phyloP scores from a whole-genome alignment of 2,329 filamentous ascomycete genomes.

The Alternaria arbusti region DNA sequence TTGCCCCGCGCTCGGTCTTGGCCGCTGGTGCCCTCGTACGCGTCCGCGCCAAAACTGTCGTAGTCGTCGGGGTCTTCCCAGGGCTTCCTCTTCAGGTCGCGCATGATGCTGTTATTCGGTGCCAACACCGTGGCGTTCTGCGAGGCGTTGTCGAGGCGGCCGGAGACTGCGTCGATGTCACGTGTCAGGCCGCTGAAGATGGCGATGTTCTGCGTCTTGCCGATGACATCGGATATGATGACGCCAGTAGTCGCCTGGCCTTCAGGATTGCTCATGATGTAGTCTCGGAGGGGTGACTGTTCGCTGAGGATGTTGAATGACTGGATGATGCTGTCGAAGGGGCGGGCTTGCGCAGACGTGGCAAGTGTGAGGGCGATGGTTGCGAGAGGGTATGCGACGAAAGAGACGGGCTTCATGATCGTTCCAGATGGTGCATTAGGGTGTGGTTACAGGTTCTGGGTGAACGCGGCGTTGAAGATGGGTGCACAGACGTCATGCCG shows the following conservation, averaged over 20 bases:
- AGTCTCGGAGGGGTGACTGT: conserved; percentile 37
- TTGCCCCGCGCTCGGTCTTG: conserved; percentile 79
- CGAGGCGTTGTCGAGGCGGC: conserved; percentile 69
- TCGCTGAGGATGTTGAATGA: conserved; percentile 35
- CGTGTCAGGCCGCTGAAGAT: conserved; percentile 84
- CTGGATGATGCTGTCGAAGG: conserved; percentile 38
- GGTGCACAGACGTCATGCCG: conserved; percentile 43
- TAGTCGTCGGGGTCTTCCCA: conserved; percentile 84
- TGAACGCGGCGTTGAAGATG: conserved; percentile 19
- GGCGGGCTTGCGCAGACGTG: conserved; percentile 40
- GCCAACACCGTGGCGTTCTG: conserved; percentile 85
- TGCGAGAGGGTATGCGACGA: conserved; percentile 36
- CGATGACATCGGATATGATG: conserved; percentile 83
- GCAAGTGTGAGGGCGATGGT: conserved; percentile 40
- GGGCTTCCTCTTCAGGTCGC: conserved; percentile 79
- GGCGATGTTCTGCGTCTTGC: conserved; percentile 76
- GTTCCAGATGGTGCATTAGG: conserved; percentile 10
- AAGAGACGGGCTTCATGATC: conserved; percentile 36
- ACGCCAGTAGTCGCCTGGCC: conserved; percentile 54
- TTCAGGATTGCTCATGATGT: conserved; percentile 37
- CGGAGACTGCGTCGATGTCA: conserved; percentile 72
- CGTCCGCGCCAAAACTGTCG: conserved; percentile 66
- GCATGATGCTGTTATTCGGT: conserved; percentile 82
- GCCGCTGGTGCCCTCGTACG: conserved; percentile 78
- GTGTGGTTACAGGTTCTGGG: conserved; percentile 15